A percentile compares a stretch with the other conserved stretches of the same genome.
phyloP scores from a whole-genome alignment of 2,329 filamentous ascomycete genomes.

The Shiraia sp. region DNA sequence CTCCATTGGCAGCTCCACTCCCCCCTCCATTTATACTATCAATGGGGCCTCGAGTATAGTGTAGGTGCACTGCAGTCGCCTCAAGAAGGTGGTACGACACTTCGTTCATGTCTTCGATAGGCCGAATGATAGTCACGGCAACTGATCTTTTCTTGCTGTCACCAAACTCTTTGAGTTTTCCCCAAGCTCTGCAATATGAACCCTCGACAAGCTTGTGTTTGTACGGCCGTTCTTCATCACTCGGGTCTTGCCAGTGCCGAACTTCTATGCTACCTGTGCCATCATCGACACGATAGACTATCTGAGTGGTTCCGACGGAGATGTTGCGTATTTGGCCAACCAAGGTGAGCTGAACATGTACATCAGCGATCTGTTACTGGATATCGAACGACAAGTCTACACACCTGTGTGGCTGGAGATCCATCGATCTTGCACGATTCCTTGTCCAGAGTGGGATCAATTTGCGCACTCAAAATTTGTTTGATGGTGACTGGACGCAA shows the following conservation, averaged over 20 bases:
- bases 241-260: constrained; percentile 79
- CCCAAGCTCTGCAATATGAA: constrained; percentile 83
- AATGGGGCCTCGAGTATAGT: constrained; percentile 74
- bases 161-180: constrained; percentile 80
- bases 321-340: constrained; percentile 90
- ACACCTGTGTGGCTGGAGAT: constrained; percentile 65
- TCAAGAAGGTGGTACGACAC: constrained; percentile 91
- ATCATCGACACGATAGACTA: constrained; percentile 92
- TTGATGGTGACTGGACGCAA: constrained; percentile 94
- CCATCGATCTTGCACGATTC: constrained; percentile 81
- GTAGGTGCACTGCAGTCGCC: constrained; percentile 84
- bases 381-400: not conserved
- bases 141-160: constrained; percentile 75
- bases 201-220: constrained; percentile 68
- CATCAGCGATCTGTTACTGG: not conserved
- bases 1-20: constrained; percentile 41
- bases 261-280: constrained; percentile 91
- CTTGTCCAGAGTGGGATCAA: constrained; percentile 54
- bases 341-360: constrained; percentile 68
- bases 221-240: constrained; percentile 50
- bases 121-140: constrained; percentile 77
- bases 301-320: constrained; percentile 84
- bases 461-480: constrained; percentile 80
- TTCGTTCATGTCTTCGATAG: constrained; percentile 85
- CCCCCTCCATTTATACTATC: constrained; percentile 46